Conservation (phyloP, 805 yeast genomes). For the Vanderwaltozyma verrucispora region DNA sequence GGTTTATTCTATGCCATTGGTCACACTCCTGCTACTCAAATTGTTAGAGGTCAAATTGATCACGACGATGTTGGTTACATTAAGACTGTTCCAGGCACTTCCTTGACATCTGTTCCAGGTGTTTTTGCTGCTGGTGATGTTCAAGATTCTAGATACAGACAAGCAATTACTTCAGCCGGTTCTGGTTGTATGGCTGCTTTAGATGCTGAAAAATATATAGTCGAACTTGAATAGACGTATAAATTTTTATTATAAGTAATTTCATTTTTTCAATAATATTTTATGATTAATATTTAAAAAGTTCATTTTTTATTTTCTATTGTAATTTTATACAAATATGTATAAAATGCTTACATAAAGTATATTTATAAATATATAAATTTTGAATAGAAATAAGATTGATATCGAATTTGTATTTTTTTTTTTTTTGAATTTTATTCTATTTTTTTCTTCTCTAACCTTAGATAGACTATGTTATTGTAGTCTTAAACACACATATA, state of each 20-base stretch:
- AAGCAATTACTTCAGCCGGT: slow-evolving; percentile 99
- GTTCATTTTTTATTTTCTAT: not conserved
- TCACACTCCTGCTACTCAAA: slow-evolving; percentile 88
- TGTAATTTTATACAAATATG: too few relatives aligned
- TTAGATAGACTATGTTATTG: too few relatives aligned
- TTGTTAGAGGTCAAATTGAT: slow-evolving; percentile 68
- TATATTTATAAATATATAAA: too few relatives aligned
- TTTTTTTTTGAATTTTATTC: not conserved
- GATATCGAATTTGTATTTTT: not conserved
- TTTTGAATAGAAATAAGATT: too few relatives aligned
- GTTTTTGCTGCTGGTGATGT: slow-evolving; percentile 99
- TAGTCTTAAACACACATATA: too few relatives aligned
- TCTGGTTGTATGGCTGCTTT: slow-evolving; percentile 99
- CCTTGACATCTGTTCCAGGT: slow-evolving; percentile 83
- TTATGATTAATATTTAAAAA: not conserved
- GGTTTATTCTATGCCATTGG: slow-evolving; percentile 99
- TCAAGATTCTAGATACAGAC: slow-evolving; percentile 95
- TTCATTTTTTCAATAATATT: not conserved
- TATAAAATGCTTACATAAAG: too few relatives aligned
- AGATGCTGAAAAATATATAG: slow-evolving; percentile 78
- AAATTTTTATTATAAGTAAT: not conserved
- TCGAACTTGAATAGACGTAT: slow-evolving; percentile 37
- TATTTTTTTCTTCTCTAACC: too few relatives aligned
- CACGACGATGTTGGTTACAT: slow-evolving; percentile 86
- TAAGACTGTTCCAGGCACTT: slow-evolving; percentile 80